Percentiles rank a stretch among this genome's conserved stretches.
Evolutionary conservation across 2,329 filamentous ascomycete species (phyloP).

Genomic region (Nemania sp.): DNA sequence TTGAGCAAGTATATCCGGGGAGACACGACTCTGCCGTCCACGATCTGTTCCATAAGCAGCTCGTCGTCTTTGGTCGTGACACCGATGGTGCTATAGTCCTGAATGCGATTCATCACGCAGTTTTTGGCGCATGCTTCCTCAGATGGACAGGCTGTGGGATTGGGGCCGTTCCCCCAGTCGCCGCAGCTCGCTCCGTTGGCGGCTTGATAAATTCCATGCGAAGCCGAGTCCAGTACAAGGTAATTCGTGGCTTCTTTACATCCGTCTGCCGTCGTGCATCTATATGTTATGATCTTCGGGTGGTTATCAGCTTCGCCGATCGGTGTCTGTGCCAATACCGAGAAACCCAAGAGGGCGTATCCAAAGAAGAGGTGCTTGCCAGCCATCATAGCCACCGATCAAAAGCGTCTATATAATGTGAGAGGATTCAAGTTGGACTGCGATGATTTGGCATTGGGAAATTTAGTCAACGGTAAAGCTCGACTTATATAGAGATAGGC

Average conservation of each 20-base stretch:
- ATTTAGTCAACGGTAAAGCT: background rate
- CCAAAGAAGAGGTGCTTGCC: slow-evolving; percentile 32
- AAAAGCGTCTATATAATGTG: background rate
- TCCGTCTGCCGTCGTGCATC: slow-evolving; percentile 55
- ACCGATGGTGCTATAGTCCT: slow-evolving; percentile 48
- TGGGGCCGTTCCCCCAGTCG: slow-evolving; percentile 41
- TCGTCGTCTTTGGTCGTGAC: slow-evolving; percentile 38
- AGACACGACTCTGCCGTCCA: slow-evolving; percentile 39
- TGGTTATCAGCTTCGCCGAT: slow-evolving; percentile 49
- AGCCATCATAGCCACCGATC: slow-evolving; percentile 31
- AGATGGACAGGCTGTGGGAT: slow-evolving; percentile 52
- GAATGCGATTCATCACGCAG: slow-evolving; percentile 57
- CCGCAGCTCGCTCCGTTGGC: slow-evolving; percentile 42
- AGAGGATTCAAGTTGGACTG: background rate
- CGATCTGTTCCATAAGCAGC: slow-evolving; percentile 47
- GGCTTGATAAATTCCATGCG: slow-evolving; percentile 50
- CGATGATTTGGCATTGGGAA: background rate
- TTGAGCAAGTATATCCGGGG: slow-evolving; percentile 64
- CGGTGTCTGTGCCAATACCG: slow-evolving; percentile 41
- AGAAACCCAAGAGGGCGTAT: slow-evolving; percentile 39
- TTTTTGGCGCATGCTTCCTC: slow-evolving; percentile 55
- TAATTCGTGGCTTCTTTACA: slow-evolving; percentile 52
- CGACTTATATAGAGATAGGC: slow-evolving; percentile 19
- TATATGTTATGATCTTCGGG: slow-evolving; percentile 53
- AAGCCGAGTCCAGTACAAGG: slow-evolving; percentile 53